These are phyloP conservation scores for Ceratocystis colombiana DNA, from an alignment of 2,329 filamentous ascomycete species.

Conservation along the genomic window DNA sequence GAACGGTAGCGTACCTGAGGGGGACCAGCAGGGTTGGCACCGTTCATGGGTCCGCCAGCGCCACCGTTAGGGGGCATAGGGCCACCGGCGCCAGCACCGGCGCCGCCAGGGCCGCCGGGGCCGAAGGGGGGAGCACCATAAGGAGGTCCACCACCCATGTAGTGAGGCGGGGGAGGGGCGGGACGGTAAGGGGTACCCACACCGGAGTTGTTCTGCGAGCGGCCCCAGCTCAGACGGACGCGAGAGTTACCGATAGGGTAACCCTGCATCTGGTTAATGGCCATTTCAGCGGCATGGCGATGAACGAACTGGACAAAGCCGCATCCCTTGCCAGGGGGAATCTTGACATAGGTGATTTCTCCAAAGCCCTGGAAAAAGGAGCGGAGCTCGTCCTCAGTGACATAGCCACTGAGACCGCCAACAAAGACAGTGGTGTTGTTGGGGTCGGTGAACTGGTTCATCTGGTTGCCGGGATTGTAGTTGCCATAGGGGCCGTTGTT, in stretches of 20 bases:
- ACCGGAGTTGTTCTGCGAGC: constrained; percentile 97
- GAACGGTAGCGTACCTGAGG: constrained; percentile 33
- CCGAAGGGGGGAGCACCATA: constrained; percentile 42
- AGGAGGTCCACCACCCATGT: constrained; percentile 40
- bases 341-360: constrained; percentile 99
- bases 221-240: constrained; percentile 93
- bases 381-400: constrained; percentile 97
- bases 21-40: constrained; percentile 34
- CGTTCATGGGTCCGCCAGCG: constrained; percentile 34
- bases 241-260: constrained; percentile 98
- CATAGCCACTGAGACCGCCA: constrained; percentile 90
- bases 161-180: constrained; percentile 58
- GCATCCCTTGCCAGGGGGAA: constrained; percentile 96
- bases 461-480: constrained; percentile 47
- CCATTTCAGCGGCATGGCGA: constrained; percentile 97
- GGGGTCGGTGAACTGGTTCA: constrained; percentile 99
- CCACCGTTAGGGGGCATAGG: constrained; percentile 34
- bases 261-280: constrained; percentile 99
- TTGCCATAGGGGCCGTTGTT: constrained; percentile 31
- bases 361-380: constrained; percentile 99
- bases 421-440: constrained; percentile 99
- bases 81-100: constrained; percentile 32
- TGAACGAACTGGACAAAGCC: constrained; percentile 99
- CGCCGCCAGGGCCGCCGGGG: constrained; percentile 37
- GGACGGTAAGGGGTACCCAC: constrained; percentile 95